Conservation (phyloP, 2,329 filamentous ascomycete species). For the Hymenoscyphus linearis region DNA sequence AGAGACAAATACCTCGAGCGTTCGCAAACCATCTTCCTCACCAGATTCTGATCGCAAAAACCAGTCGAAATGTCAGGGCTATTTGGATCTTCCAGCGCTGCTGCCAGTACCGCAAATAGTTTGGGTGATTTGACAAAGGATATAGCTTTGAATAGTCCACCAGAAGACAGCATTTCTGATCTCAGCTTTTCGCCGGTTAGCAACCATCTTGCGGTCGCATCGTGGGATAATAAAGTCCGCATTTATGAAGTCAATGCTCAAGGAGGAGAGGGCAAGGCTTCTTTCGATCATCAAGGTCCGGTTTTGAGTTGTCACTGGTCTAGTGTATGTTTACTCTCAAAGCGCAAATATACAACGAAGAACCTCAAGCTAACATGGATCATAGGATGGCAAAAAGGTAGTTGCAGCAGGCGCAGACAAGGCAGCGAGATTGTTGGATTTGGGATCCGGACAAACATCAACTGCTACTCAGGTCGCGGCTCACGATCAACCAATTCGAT, state of each 20-base stretch:
- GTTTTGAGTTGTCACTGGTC: slow-evolving; percentile 85
- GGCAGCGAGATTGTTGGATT: slow-evolving; percentile 80
- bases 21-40: not conserved
- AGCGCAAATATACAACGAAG: slow-evolving; percentile 5
- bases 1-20: not conserved
- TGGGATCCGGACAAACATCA: slow-evolving; percentile 56
- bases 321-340: slow-evolving; percentile 54
- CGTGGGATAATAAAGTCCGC: slow-evolving; percentile 97
- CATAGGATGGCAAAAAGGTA: slow-evolving; percentile 82
- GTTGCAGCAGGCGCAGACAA: slow-evolving; percentile 89
- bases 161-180: slow-evolving; percentile 85
- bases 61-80: slow-evolving; percentile 53
- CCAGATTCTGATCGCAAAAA: not conserved
- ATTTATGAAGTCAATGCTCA: slow-evolving; percentile 85
- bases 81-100: slow-evolving; percentile 49
- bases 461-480: slow-evolving; percentile 65
- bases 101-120: slow-evolving; percentile 56
- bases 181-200: slow-evolving; percentile 71
- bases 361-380: slow-evolving; percentile 10
- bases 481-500: slow-evolving; percentile 78
- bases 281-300: slow-evolving; percentile 80
- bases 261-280: slow-evolving; percentile 76
- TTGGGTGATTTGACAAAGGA: slow-evolving; percentile 90
- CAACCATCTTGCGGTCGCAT: slow-evolving; percentile 83
- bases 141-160: slow-evolving; percentile 70